Conservation (phyloP, 768 basidiomycete species). For the Agrocybe praecox region DNA sequence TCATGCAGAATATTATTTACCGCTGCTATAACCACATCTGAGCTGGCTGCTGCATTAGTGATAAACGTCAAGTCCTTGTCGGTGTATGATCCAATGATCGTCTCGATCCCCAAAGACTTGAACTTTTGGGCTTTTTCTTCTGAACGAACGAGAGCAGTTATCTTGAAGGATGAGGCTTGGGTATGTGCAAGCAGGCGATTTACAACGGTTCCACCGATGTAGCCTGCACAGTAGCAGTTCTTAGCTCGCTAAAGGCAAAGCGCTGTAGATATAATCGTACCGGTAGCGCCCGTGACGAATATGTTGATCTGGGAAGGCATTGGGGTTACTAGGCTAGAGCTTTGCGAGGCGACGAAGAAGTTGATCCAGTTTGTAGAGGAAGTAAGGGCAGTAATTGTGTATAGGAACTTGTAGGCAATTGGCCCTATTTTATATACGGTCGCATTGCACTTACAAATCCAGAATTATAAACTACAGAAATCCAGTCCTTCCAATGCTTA, state of each 20-base stretch:
- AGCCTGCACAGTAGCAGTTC: conserved; percentile 32
- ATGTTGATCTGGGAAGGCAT: conserved; percentile 28
- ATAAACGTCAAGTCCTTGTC: conserved; percentile 36
- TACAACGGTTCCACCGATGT: conserved; percentile 47
- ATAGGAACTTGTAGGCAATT: too few species aligned
- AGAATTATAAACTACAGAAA: too few species aligned
- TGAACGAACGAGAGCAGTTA: conserved; percentile 45
- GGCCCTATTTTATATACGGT: too few species aligned
- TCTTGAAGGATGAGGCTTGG: conserved; percentile 32
- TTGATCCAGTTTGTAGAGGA: too few species aligned
- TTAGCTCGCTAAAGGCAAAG: not conserved
- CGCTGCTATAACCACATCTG: conserved; percentile 37
- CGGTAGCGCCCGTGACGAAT: conserved; percentile 43
- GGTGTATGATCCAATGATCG: conserved; percentile 42
- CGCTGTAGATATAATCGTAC: conserved; percentile 17
- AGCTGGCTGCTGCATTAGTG: conserved; percentile 39
- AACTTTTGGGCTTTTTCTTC: conserved; percentile 46
- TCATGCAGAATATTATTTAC: conserved; percentile 6
- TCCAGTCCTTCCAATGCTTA: too few species aligned
- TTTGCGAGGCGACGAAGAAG: too few species aligned
- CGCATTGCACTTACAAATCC: too few species aligned
- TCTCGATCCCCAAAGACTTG: conserved; percentile 32
- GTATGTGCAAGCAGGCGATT: conserved; percentile 39
- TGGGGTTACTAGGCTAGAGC: not conserved
- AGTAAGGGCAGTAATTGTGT: too few species aligned